Evolutionary conservation across 2,329 filamentous ascomycete species (phyloP), one percentile per base, ranked within the genome.

Genomic region (Aspergillus calidoustus): DNA sequence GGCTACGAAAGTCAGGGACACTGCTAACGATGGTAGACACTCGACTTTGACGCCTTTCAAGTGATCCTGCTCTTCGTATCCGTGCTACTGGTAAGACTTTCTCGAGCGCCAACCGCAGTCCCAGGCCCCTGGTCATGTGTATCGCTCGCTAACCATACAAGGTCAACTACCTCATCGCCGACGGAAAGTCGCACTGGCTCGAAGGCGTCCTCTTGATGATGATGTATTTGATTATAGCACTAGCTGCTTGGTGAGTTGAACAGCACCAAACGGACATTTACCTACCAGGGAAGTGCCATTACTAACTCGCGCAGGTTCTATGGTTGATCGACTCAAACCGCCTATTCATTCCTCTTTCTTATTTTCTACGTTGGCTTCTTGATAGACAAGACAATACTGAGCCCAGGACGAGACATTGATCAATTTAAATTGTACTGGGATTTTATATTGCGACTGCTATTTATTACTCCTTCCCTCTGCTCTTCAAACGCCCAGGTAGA

Each of bases 11-110:
- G 19, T 41, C 19, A 3, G 3, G 15, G 17, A 8, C 15, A 19
- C 44, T 50, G 63, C 66, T 72, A 62, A 69, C 41, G 54, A 25
- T 53, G 30, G 30, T 54, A 77, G 76, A 91, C 88, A 22, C 84
- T 96, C 5, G 89, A 89, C 74, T 95, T 97, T 74, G 92, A 96
- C 72, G 88, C 88, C 0, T 97, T 97, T 81, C 92, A 97, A 79
- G 89, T 97, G 15, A 90, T 83, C 2, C 77, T 86, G 1, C 75
- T 89, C 1, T 89, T 89, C 62, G 83, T 88, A 25, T 76, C 80
- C n/a, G 78, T 82, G 22, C 69, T 82, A 30, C 67, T 83, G 62
- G 80, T 77, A 70, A 54, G 73, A 66, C 11, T 7, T 23, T 7
- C 11, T 11, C 34, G 28, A 23, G 15, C 22, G 22, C 7, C 7